Conservation (phyloP, 345 rosid genomes). For the Abelmoschus esculentus region DNA sequence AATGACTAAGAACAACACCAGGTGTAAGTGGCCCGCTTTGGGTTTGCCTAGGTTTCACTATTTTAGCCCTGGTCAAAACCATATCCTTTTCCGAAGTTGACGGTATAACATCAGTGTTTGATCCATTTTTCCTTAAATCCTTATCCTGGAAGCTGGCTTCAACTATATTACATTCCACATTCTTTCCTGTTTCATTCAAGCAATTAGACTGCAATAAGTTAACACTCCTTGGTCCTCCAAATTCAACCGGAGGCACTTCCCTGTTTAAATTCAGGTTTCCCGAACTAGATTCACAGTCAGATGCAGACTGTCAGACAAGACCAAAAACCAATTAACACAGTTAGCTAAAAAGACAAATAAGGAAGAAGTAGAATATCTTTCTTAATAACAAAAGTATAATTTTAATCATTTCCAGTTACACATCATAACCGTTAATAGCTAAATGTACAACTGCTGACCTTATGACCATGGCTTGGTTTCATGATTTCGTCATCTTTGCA, state of each 20-base stretch:
- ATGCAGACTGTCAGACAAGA: slow-evolving; percentile 28
- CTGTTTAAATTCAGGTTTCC: slow-evolving; percentile 25
- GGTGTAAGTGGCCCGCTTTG: slow-evolving; percentile 86
- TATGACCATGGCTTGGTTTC: slow-evolving; percentile 29
- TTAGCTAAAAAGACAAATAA: slow-evolving; percentile 1
- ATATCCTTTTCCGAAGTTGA: slow-evolving; percentile 48
- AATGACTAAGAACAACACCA: slow-evolving; percentile 45
- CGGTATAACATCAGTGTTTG: slow-evolving; percentile 36
- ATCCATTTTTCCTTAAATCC: slow-evolving; percentile 31
- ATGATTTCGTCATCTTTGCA: slow-evolving; percentile 44
- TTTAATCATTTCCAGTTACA: not conserved
- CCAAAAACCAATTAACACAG: slow-evolving; percentile 7
- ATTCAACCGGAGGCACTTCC: slow-evolving; percentile 30
- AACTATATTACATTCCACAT: slow-evolving; percentile 33
- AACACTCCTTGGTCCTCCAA: slow-evolving; percentile 20
- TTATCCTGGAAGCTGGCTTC: slow-evolving; percentile 37
- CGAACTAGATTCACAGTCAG: slow-evolving; percentile 17
- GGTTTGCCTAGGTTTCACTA: slow-evolving; percentile 57
- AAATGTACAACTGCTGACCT: slow-evolving; percentile 28
- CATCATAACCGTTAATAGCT: not conserved
- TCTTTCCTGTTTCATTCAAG: slow-evolving; percentile 45
- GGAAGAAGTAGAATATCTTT: not conserved
- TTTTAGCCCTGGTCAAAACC: slow-evolving; percentile 38
- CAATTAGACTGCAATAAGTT: slow-evolving; percentile 30
- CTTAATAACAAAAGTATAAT: not conserved